Base-by-base conservation (phyloP, 2,329 filamentous ascomycete genomes). In the Claviceps pazoutovae region DNA sequence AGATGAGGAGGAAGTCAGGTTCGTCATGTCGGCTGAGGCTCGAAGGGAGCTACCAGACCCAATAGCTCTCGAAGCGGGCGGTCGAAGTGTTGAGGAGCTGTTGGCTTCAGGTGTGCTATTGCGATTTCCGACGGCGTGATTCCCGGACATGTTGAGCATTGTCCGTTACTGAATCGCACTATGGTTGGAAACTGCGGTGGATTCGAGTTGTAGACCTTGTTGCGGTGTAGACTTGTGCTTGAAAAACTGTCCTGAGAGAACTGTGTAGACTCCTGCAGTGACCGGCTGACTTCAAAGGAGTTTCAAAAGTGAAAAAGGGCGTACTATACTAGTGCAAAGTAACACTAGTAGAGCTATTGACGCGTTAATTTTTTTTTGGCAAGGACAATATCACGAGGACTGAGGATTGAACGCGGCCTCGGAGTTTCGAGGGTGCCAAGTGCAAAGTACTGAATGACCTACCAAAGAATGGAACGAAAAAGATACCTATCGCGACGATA, bases 51-150 rank as follows among this genome's bases (percentile, higher is more conserved):
- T 87, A 52, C 84, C 84, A 55, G 85, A 79, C 55, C 83, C 86
- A 60, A 94, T 75, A 45, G 84, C 79, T 60, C 91, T 81, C 58
- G 90, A 85, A 43, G 83, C 78, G 48, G 89, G 87, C 47, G 90
- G 88, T 56, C 91, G 86, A 62, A 95, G 83, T 57, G 88, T 83
- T 50, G 84, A 84, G 55, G 86, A 82, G 63, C 83, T 88, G 61
- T 83, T 85, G 51, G 86, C 88, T 74, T 97, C 93, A 51, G 93
- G 93, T 46, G 91, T 97, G 77, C 90, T 97, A 72, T 97, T 97
- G 63, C 93, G 86, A 72, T 97, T 97, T 60, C 82, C 81, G 67
- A 83, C 79, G 58, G 80, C 73, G 65, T 82, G 79, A 64, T 76
- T 83, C 61, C 82, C 81, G 68, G 85, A 80, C 78, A 82, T 82